These are phyloP conservation scores for Medicago ruthenica DNA, from an alignment of 306 rosid genomes.

Conservation along the genomic window DNA sequence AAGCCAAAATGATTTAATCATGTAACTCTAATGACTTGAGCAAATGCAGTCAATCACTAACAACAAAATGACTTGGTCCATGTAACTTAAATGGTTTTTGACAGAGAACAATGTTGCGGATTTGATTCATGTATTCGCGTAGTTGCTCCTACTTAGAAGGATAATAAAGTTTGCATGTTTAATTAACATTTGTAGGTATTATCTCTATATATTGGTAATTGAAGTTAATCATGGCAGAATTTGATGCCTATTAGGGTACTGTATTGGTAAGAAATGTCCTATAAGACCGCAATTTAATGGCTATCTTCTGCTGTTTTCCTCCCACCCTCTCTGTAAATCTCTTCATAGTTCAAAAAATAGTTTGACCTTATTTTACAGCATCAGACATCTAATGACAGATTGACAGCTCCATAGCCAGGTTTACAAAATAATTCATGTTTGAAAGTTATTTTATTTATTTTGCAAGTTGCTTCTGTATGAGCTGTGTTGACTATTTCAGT, in stretches of 20 bases:
- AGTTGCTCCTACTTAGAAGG: background rate
- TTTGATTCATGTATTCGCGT: background rate
- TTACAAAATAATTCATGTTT: background rate
- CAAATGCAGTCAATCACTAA: slow-evolving; percentile 23
- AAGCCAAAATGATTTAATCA: slow-evolving; percentile 6
- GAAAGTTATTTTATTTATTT: slow-evolving; percentile 2
- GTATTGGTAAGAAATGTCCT: background rate
- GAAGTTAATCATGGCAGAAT: slow-evolving; percentile 10
- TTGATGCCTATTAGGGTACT: slow-evolving; percentile 16
- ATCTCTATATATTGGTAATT: background rate
- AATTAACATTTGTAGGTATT: background rate
- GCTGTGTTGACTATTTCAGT: slow-evolving; percentile 14
- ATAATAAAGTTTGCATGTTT: background rate
- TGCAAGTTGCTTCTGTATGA: background rate
- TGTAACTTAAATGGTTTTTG: slow-evolving; percentile 2
- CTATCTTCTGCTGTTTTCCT: background rate
- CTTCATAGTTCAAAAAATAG: background rate
- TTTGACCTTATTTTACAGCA: background rate
- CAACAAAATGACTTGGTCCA: slow-evolving; percentile 9
- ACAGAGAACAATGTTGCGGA: slow-evolving; percentile 5
- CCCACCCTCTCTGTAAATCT: background rate
- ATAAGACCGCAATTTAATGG: slow-evolving; percentile 1
- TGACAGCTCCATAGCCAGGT: background rate
- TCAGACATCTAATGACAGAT: background rate
- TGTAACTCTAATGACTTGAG: background rate